phyloP scores from a whole-genome alignment of 78 protist species.

The Thecamonas trahens region DNA sequence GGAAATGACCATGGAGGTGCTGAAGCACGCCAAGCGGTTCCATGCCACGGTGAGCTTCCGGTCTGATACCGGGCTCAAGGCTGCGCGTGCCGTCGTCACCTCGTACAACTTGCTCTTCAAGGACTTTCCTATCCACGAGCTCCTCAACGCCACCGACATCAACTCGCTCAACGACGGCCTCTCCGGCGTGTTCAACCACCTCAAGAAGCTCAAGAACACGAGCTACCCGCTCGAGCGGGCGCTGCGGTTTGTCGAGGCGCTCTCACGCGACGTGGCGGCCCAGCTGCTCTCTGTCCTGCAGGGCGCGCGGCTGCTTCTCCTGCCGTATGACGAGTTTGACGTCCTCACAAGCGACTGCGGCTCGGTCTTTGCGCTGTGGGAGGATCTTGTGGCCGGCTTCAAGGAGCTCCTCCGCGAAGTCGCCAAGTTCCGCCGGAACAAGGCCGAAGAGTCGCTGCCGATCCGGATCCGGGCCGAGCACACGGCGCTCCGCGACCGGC shows the following conservation, averaged over 20 bases:
- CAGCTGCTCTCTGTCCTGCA: constrained; percentile 35
- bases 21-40: constrained; percentile 53
- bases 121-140: constrained; percentile 59
- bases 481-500: constrained; percentile 26
- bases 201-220: constrained; percentile 38
- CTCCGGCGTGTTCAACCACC: constrained; percentile 33
- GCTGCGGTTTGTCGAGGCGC: constrained; percentile 34
- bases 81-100: background rate
- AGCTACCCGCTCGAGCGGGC: constrained; percentile 27
- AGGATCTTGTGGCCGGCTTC: constrained; percentile 32
- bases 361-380: constrained; percentile 42
- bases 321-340: constrained; percentile 51
- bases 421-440: constrained; percentile 16
- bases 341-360: background rate
- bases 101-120: constrained; percentile 43
- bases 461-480: constrained; percentile 19
- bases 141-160: constrained; percentile 46
- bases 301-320: constrained; percentile 6
- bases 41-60: constrained; percentile 40
- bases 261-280: constrained; percentile 47
- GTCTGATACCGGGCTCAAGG: constrained; percentile 46
- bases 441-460: constrained; percentile 14
- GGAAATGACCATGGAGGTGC: constrained; percentile 15
- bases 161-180: constrained; percentile 26
- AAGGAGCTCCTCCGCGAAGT: constrained; percentile 33